Evolutionary conservation across 2,329 filamentous ascomycete species (phyloP), one percentile per base, ranked within the genome.

Genomic region (Trichoderma lentiforme): DNA sequence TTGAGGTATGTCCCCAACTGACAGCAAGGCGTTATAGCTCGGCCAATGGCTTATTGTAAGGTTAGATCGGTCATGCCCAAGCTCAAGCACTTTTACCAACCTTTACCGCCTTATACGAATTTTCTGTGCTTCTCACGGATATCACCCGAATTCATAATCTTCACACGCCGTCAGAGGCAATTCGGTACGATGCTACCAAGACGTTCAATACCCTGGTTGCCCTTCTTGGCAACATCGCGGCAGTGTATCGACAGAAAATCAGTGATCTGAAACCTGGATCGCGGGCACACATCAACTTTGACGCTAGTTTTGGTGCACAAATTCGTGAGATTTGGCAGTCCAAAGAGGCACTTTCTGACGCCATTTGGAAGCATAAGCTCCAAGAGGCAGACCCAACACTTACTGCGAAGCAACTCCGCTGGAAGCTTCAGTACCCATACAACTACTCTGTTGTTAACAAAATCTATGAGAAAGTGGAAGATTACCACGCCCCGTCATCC

Each of bases 51-150:
- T 64, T 3, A 30, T 5, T 8, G 28, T 43, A 18, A n/a, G 1
- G 2, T 15, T 60, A 83, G 82, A 80, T 83, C 51, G 82, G 82
- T 1, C 80, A 81, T 36, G 73, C 77, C 6, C 82, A 83, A 72
- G 81, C 81, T 8, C 75, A 78, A 24, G 80, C 82, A 2, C 77
- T 84, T 3, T 75, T 81, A 4, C 81, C 82, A 1, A 83, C 81
- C 0, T 83, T 84, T 71, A 78, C 80, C 30, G 79, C 80, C 0
- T 73, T 83, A 0, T 82, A 83, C 61, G 81, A 83, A 70, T 77
- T 84, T 2, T 80, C 80, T 2, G 76, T 82, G 64, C 75, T 84
- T 5, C 79, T 83, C 6, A 78, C 79, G 6, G 79, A 80, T 58
- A 76, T 82, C 36, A 78, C 80, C 24, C 80, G 81, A 36, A 80